Evolutionary conservation across 2,329 filamentous ascomycete genomes (phyloP).

Genomic region (Ploettnerulaceae sp.): DNA sequence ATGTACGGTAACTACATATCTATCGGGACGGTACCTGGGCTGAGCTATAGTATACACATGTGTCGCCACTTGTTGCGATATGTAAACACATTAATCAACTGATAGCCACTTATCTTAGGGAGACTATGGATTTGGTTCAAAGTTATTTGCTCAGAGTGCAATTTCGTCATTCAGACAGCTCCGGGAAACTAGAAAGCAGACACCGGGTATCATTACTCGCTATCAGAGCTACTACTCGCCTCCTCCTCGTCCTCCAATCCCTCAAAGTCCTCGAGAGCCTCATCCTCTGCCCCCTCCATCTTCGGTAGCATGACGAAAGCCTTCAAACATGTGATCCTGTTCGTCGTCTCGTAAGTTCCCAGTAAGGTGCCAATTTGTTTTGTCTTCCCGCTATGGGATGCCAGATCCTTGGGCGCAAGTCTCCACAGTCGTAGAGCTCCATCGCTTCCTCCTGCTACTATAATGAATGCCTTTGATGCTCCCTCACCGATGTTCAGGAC

Average conservation of each 20-base stretch:
- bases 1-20: no score
- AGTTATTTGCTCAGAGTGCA: no score
- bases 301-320: constrained; percentile 79
- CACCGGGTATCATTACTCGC: constrained; percentile 33
- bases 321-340: constrained; percentile 82
- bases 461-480: constrained; percentile 43
- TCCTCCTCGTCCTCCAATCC: constrained; percentile 25
- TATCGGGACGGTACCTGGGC: no score
- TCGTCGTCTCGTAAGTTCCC: constrained; percentile 77
- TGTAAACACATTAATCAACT: no score
- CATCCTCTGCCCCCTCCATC: constrained; percentile 54
- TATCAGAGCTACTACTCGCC: constrained; percentile 29
- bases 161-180: no score
- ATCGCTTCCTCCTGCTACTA: constrained; percentile 78
- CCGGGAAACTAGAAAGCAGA: no score
- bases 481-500: constrained; percentile 42
- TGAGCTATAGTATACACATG: no score
- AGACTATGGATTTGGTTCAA: no score
- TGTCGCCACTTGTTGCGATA: no score
- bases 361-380: constrained; percentile 49
- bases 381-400: constrained; percentile 33
- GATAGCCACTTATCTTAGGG: no score
- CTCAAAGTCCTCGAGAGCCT: constrained; percentile 28
- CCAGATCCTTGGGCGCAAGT: constrained; percentile 38
- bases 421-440: constrained; percentile 78